Evolutionary conservation across 1,284 basidiomycete species (phyloP).

Genomic region (Fomitopsis schrenkii): DNA sequence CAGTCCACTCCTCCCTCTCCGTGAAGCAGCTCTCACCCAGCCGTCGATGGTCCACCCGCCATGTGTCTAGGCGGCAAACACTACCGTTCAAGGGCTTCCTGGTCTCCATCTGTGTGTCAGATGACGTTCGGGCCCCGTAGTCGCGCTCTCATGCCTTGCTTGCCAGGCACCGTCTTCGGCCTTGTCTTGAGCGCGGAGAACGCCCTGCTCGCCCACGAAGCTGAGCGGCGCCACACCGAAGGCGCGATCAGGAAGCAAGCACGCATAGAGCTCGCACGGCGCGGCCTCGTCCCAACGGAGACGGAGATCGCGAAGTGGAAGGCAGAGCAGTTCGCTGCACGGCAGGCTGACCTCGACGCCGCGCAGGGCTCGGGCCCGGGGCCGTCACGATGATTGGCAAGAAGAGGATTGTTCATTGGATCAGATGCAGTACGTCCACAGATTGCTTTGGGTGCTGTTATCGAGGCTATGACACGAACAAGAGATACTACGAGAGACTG

Average conservation of each 20-base stretch:
- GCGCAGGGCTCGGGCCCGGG: background rate
- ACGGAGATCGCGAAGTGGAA: slow-evolving; percentile 82
- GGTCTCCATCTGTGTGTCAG: slow-evolving; percentile 47
- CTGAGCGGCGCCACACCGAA: slow-evolving; percentile 59
- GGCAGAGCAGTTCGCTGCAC: slow-evolving; percentile 25
- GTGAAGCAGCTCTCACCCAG: background rate
- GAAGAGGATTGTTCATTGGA: background rate
- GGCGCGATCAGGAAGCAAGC: slow-evolving; percentile 70
- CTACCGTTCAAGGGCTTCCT: slow-evolving; percentile 79
- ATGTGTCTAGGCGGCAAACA: slow-evolving; percentile 60
- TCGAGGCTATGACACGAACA: slow-evolving; percentile 1
- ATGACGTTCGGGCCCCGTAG: background rate
- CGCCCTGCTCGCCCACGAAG: slow-evolving; percentile 72
- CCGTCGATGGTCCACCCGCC: background rate
- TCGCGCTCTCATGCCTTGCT: slow-evolving; percentile 2
- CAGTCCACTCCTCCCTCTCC: slow-evolving; percentile 7
- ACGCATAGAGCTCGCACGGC: slow-evolving; percentile 66
- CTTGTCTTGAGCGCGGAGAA: slow-evolving; percentile 74
- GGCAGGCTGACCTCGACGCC: background rate
- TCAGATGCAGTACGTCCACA: slow-evolving; percentile 6
- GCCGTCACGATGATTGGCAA: background rate
- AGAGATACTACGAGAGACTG: background rate
- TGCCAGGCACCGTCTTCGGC: slow-evolving; percentile 58
- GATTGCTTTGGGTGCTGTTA: slow-evolving; percentile 3
- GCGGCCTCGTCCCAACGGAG: slow-evolving; percentile 78